phyloP scores from a whole-genome alignment of 805 yeast species.

The Isabelozyma heimii region DNA sequence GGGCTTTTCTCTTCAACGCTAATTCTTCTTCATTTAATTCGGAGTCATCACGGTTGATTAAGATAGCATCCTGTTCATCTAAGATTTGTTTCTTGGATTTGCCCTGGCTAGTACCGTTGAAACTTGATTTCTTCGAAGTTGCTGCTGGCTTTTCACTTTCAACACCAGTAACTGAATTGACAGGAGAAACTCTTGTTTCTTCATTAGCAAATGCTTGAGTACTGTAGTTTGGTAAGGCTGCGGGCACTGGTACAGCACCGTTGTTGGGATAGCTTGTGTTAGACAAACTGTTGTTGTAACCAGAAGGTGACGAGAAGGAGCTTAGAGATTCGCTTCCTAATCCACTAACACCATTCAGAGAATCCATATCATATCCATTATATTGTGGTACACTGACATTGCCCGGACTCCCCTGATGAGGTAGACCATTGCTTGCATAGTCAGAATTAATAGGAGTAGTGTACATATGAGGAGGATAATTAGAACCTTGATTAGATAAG shows the following conservation, averaged over 20 bases:
- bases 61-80: slow-evolving; percentile 36
- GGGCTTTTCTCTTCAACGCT: slow-evolving; percentile 64
- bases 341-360: neutral
- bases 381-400: neutral
- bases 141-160: neutral
- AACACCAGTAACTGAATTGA: neutral
- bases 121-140: neutral
- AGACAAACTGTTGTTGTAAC: neutral
- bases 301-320: neutral
- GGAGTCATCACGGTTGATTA: slow-evolving; percentile 36
- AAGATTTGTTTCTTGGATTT: slow-evolving; percentile 23
- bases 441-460: neutral
- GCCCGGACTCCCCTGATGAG: neutral
- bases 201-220: neutral
- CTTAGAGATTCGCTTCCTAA: neutral
- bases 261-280: neutral
- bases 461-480: neutral
- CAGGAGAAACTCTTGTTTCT: neutral
- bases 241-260: neutral
- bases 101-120: neutral
- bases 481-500: neutral
- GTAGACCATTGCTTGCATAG: neutral
- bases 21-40: slow-evolving; percentile 40
- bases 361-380: neutral
- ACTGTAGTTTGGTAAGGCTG: neutral